phyloP scores from a whole-genome alignment of 2,329 filamentous ascomycete species.

The Apiospora rasikravindrae region DNA sequence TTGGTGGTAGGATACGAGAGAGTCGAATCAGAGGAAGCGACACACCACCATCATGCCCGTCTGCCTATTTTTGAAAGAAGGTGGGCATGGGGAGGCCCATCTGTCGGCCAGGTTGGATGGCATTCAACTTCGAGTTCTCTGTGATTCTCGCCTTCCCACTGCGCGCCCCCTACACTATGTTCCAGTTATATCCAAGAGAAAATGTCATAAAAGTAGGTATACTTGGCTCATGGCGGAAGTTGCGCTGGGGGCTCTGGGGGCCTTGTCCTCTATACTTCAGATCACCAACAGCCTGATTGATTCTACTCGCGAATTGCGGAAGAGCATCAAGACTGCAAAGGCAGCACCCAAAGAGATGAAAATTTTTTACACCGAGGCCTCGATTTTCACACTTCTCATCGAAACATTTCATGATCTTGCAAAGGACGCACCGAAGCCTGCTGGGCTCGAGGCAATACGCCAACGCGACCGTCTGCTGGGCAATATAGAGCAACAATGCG shows the following conservation, averaged over 20 bases:
- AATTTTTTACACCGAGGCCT: background rate
- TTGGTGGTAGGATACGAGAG: background rate
- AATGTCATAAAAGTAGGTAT: background rate
- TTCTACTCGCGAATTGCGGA: background rate
- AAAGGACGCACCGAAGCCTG: background rate
- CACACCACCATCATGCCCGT: background rate
- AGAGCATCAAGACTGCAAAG: background rate
- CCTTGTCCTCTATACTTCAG: slow-evolving; percentile 19
- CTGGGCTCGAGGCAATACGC: no score
- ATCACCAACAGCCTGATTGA: background rate
- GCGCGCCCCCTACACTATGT: background rate
- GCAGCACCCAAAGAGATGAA: background rate
- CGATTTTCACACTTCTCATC: background rate
- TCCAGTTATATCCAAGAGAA: background rate
- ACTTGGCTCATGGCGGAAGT: slow-evolving; percentile 17
- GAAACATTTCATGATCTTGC: background rate
- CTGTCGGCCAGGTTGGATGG: background rate
- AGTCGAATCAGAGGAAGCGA: background rate
- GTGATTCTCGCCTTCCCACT: background rate
- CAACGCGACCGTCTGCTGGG: background rate
- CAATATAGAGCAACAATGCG: background rate
- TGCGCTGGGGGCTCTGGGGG: slow-evolving; percentile 25
- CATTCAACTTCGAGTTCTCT: background rate
- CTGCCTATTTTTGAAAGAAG: background rate
- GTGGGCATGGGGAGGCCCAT: background rate